Evolutionary conservation across 768 basidiomycete species (phyloP), one percentile per base, ranked within the genome.

Genomic region (Kwoniella sp.): DNA sequence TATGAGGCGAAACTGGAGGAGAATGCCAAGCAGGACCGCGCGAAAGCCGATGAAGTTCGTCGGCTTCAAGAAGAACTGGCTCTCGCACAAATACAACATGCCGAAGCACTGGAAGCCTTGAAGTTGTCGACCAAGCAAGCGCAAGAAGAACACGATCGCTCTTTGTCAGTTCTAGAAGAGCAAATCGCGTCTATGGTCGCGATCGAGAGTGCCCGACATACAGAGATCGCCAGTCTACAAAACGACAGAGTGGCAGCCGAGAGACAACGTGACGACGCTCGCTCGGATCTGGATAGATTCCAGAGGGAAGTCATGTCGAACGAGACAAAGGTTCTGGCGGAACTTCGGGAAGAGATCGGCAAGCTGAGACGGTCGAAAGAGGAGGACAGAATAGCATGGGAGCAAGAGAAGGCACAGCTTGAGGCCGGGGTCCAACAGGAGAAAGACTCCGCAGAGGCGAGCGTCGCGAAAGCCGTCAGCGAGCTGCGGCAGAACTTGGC

Each of bases 261-360:
- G 7, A 60, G 41, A n/a, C 59, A 59, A 25, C 52, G 58, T 11
- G 57, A 64, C 29, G 54, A 63, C 37, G 69, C 65, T 22, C 57
- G 57, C 4, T 23, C 31, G 4, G 66, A 70, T 54, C 58, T 70
- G 20, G 69, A 70, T 37, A 20, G 60, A 37, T 70, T 61, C 31
- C 69, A 70, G 25, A 58, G 63, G 4, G 72, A 58, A 30, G 66
- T 65, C 17, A 68, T 70, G 59, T 38, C 50, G 26, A 65, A 61
- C 38, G 70, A 76, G 54, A 54, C 62, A 3, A 59, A 55, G 23
- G 56, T 63, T 8, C 41, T 73, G 28, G 55, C 54, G 1, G 64
- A 66, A 26, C 65, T 75, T 1, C 56, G 63, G 13, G 47, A 47
- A n/a, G 67, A 71, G 45, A 54, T 75, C 23, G 71, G 51, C 23